These are phyloP conservation scores for Exserohilum turcica DNA, from an alignment of 2,329 filamentous ascomycete genomes.

Conservation along the genomic window DNA sequence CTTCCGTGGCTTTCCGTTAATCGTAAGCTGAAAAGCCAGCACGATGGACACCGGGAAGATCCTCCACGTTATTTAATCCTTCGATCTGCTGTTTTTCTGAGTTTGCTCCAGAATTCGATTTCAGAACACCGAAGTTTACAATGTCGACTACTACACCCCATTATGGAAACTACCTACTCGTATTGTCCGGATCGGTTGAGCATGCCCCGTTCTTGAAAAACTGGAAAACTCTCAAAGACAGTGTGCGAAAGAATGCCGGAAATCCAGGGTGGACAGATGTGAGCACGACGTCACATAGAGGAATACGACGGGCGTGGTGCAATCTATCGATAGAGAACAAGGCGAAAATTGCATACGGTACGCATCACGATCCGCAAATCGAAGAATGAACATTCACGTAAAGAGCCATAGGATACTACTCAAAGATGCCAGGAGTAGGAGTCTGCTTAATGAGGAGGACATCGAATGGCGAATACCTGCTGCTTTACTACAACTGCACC, in stretches of 20 bases:
- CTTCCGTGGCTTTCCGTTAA: not conserved
- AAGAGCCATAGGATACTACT: not conserved
- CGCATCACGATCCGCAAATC: not conserved
- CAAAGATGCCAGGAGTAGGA: not conserved
- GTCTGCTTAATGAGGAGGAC: slow-evolving; percentile 5
- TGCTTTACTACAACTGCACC: not conserved
- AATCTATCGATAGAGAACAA: not conserved
- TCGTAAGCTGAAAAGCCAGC: not conserved
- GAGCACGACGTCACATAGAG: not conserved
- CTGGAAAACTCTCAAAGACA: slow-evolving; percentile 2
- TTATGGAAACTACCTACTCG: slow-evolving; percentile 3
- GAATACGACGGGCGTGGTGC: slow-evolving; percentile 1
- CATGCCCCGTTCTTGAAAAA: not conserved
- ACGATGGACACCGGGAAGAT: not conserved
- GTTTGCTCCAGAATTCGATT: not conserved
- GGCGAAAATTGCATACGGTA: slow-evolving; percentile 1
- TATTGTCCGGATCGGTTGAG: slow-evolving; percentile 1
- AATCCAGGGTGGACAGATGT: slow-evolving; percentile 3
- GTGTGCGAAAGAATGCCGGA: not conserved
- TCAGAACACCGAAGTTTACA: not conserved
- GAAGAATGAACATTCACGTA: not conserved
- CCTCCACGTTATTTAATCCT: not conserved
- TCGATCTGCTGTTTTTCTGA: not conserved
- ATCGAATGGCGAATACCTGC: not conserved
- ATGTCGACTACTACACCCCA: not conserved